A percentile compares a stretch with the other conserved stretches of the same genome.
Evolutionary conservation across 768 basidiomycete species (phyloP).

Genomic region (Gymnopilus junonius): DNA sequence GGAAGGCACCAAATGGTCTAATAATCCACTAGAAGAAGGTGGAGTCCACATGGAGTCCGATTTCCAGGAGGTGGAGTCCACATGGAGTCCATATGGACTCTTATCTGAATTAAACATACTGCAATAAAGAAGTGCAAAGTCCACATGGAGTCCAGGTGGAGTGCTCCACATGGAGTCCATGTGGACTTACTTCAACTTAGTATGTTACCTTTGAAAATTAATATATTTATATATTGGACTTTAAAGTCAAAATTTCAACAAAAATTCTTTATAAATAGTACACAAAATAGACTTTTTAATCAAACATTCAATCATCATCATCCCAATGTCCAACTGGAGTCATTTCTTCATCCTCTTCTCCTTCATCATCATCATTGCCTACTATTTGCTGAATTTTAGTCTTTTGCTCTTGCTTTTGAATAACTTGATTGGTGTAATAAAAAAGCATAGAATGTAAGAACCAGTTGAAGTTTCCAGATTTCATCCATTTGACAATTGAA

Average conservation of each 20-base stretch:
- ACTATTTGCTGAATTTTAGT: not conserved
- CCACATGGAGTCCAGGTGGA: not conserved
- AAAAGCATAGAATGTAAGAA: constrained; percentile 15
- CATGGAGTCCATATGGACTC: not conserved
- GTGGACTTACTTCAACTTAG: not conserved
- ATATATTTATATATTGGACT: not conserved
- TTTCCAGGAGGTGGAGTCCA: not conserved
- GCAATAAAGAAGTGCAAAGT: not conserved
- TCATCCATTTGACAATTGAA: constrained; percentile 28
- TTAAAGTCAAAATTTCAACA: not conserved
- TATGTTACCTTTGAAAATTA: not conserved
- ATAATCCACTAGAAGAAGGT: not conserved
- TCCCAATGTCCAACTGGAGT: not conserved
- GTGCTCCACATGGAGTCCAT: not conserved
- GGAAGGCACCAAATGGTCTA: not conserved
- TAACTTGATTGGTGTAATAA: not conserved
- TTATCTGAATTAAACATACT: not conserved
- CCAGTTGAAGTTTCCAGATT: constrained; percentile 25
- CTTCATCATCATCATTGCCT: not conserved
- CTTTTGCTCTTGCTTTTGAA: not conserved
- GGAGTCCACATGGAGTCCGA: not conserved
- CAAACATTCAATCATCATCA: not conserved
- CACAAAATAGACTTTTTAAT: not conserved
- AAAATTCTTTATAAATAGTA: not conserved
- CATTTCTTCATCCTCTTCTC: not conserved